Conservation (phyloP, 2,329 filamentous ascomycete species). For the Boeremia lycopersici region DNA sequence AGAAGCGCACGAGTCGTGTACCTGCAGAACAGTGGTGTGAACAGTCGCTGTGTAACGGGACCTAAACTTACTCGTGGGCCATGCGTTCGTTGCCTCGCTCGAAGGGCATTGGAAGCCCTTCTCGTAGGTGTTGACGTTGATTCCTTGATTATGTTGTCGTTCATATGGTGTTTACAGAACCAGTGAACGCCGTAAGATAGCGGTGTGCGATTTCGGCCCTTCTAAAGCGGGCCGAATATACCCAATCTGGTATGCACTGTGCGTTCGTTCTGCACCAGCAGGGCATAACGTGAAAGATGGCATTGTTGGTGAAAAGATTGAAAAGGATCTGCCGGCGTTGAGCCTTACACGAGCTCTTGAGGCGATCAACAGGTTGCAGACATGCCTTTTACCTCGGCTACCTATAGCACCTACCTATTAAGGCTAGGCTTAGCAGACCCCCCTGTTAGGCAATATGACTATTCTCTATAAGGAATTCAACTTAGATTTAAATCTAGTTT, state of each 20-base stretch:
- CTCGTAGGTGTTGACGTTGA: too few species aligned
- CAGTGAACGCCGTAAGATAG: background rate
- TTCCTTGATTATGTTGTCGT: too few species aligned
- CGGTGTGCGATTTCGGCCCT: slow-evolving; percentile 14
- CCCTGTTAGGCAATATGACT: too few species aligned
- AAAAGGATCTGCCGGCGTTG: background rate
- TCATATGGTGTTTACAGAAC: background rate
- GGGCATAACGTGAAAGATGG: background rate
- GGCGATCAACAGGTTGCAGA: too few species aligned
- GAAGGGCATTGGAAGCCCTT: background rate
- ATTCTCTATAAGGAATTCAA: too few species aligned
- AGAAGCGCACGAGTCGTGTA: slow-evolving; percentile 5
- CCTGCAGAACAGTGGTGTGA: slow-evolving; percentile 3
- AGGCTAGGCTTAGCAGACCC: too few species aligned
- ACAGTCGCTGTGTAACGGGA: background rate
- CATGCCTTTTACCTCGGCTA: too few species aligned
- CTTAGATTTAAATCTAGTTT: too few species aligned
- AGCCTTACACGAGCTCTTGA: background rate
- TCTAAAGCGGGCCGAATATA: slow-evolving; percentile 16
- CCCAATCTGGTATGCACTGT: slow-evolving; percentile 3
- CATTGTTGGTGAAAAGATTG: background rate
- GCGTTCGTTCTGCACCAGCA: background rate
- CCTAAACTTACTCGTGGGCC: slow-evolving; percentile 9
- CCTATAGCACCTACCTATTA: too few species aligned
- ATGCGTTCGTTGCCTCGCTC: background rate